Evolutionary conservation across 2,329 filamentous ascomycete genomes (phyloP).

Genomic region (Lecanosticta acicola): DNA sequence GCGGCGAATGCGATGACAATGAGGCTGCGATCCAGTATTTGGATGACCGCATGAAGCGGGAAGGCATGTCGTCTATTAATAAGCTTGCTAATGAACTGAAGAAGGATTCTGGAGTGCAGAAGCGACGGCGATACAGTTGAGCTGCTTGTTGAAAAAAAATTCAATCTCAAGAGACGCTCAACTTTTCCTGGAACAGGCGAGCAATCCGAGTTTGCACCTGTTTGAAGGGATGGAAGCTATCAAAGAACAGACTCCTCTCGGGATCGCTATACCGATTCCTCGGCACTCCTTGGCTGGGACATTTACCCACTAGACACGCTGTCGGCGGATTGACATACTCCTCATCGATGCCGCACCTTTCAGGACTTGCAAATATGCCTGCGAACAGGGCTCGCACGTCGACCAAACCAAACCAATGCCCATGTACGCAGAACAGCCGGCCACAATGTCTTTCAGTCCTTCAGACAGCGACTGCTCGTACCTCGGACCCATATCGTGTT

Average conservation of each 20-base stretch:
- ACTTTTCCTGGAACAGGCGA: constrained; percentile 3
- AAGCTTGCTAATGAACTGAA: constrained; percentile 1
- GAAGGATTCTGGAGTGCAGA: background rate
- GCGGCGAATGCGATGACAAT: background rate
- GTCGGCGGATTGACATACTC: constrained; percentile 6
- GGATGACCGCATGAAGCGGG: background rate
- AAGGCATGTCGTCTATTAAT: constrained; percentile 1
- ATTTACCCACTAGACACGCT: constrained; percentile 1
- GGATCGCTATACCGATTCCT: constrained; percentile 3
- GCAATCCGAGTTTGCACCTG: constrained; percentile 6
- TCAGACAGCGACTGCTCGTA: background rate
- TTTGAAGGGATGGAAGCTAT: constrained; percentile 7
- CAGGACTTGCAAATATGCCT: constrained; percentile 1
- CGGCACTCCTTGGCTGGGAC: background rate
- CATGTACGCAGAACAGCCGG: constrained; percentile 4
- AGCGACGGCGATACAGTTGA: background rate
- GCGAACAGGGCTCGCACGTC: constrained; percentile 3
- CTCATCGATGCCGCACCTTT: constrained; percentile 1
- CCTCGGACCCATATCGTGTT: background rate
- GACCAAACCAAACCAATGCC: background rate
- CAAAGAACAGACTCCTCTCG: constrained; percentile 8
- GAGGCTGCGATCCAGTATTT: background rate
- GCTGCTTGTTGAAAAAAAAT: too few relatives aligned
- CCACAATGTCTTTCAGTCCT: constrained; percentile 1
- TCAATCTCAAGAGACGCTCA: background rate